A percentile compares a stretch with the other conserved stretches of the same genome.
These are phyloP conservation scores for Singerocomus rubriflavus DNA, from an alignment of 1,284 basidiomycete genomes.

Conservation along the genomic window DNA sequence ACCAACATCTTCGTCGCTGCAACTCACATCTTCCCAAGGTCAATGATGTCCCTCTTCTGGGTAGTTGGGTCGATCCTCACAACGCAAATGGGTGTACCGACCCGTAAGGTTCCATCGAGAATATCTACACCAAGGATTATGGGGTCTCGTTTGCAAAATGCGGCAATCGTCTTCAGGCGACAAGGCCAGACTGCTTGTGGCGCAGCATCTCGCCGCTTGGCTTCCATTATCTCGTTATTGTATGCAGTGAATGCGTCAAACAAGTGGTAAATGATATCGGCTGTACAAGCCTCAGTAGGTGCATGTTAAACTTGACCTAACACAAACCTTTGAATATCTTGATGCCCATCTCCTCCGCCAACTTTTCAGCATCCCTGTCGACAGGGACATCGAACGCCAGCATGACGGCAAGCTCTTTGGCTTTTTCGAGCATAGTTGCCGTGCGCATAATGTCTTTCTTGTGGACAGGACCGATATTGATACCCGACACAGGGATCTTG, in stretches of 20 bases:
- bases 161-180: constrained; percentile 87
- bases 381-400: constrained; percentile 96
- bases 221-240: constrained; percentile 89
- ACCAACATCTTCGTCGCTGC: not conserved
- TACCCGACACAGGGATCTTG: constrained; percentile 97
- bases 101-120: constrained; percentile 87
- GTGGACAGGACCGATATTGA: constrained; percentile 98
- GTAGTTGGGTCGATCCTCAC: constrained; percentile 86
- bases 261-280: constrained; percentile 98
- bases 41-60: constrained; percentile 88
- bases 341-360: constrained; percentile 94
- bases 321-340: constrained; percentile 84
- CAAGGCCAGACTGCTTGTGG: constrained; percentile 98
- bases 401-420: constrained; percentile 93
- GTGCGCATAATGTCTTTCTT: constrained; percentile 95
- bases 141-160: constrained; percentile 95
- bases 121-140: constrained; percentile 98
- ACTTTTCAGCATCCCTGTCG: constrained; percentile 87
- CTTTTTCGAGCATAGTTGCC: constrained; percentile 94
- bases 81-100: constrained; percentile 95
- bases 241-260: constrained; percentile 99
- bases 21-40: constrained; percentile 90
- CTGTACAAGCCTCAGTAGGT: constrained; percentile 39
- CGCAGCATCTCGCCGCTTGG: constrained; percentile 90
- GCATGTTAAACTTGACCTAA: not conserved